Evolutionary conservation across 2,329 filamentous ascomycete species (phyloP), one percentile per base, ranked within the genome.

Genomic region (Chaetomium sp.): DNA sequence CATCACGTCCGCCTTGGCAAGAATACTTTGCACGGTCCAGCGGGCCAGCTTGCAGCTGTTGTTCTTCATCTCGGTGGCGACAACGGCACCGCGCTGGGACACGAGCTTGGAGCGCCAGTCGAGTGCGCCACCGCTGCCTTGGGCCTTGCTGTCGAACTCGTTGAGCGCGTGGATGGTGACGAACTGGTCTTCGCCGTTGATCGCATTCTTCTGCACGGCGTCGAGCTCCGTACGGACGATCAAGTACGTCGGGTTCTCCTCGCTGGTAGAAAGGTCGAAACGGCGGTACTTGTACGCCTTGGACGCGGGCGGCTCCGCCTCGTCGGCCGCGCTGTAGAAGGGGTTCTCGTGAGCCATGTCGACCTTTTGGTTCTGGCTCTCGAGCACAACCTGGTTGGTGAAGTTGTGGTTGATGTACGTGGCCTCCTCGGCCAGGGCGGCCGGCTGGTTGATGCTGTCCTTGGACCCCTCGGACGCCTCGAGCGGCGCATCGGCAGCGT

Each of bases 361-460:
- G 62, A 91, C 79, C 79, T 94, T 95, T 70, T 84, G 77, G 60
- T 77, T 80, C 61, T 90, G 83, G 64, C 80, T 87, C 78, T 99
- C 94, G 66, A 84, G 74, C 63, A 99, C 91, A 51, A 95, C 90
- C 79, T 99, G 94, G 74, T 95, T 89, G 65, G 90, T 88, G 73
- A 99, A 99, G 79, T 97, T 95, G 82, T 97, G 94, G 84, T 99
- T 99, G 82, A 99, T 99, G 79, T 96, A 95, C 52, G 94, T 99
- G 54, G 94, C 94, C 76, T 99, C 94, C 73, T 96, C 87, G 68
- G 95, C 92, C 56, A 99, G 85, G 53, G 91, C 90, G 54, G 79
- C 77, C n/a, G 94, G 94, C 69, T 91, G 91, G 82, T 99, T 99
- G 75, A 99, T 87, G 62, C 82, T 79, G 70, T 99, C 94, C 76